These are phyloP conservation scores for Penicillium nordicum DNA, from an alignment of 2,329 filamentous ascomycete genomes.

Conservation along the genomic window DNA sequence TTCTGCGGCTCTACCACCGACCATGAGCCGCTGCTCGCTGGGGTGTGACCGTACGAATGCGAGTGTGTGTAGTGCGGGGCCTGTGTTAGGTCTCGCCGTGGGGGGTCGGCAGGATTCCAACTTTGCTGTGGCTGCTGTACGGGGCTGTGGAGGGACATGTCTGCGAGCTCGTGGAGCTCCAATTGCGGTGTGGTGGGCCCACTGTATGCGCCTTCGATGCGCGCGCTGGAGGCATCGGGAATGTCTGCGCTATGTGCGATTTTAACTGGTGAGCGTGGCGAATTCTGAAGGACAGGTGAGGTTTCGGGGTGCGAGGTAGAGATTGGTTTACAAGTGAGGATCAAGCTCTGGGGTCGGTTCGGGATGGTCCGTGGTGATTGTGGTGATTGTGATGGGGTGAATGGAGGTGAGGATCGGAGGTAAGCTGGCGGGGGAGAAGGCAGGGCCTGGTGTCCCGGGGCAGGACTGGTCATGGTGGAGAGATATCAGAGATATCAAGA, in stretches of 20 bases:
- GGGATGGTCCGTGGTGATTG: constrained; percentile 24
- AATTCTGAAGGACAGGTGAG: constrained; percentile 28
- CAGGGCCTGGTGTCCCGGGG: constrained; percentile 28
- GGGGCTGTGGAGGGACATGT: constrained; percentile 26
- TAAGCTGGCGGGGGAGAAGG: constrained; percentile 46
- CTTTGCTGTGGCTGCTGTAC: constrained; percentile 16
- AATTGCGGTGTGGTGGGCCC: constrained; percentile 22
- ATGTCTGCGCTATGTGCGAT: constrained; percentile 29
- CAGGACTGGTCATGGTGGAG: constrained; percentile 29
- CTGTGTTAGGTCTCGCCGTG: constrained; percentile 25
- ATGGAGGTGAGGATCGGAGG: constrained; percentile 38
- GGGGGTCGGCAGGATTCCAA: constrained; percentile 22
- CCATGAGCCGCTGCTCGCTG: constrained; percentile 36
- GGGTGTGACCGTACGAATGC: constrained; percentile 29
- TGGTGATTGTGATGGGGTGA: constrained; percentile 19
- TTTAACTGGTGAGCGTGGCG: constrained; percentile 34
- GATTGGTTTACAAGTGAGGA: constrained; percentile 28
- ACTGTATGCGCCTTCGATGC: constrained; percentile 28
- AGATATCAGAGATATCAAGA: neutral
- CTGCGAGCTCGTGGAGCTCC: constrained; percentile 25
- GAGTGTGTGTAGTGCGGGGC: constrained; percentile 12
- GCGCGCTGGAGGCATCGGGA: constrained; percentile 27
- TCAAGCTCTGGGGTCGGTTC: constrained; percentile 18
- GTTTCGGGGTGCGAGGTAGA: constrained; percentile 16
- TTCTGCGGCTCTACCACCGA: constrained; percentile 31